Percentiles rank a stretch among this genome's conserved stretches.
These are phyloP conservation scores for Zizania palustris DNA, from an alignment of 202 grass and related monocot genomes.

Conservation along the genomic window DNA sequence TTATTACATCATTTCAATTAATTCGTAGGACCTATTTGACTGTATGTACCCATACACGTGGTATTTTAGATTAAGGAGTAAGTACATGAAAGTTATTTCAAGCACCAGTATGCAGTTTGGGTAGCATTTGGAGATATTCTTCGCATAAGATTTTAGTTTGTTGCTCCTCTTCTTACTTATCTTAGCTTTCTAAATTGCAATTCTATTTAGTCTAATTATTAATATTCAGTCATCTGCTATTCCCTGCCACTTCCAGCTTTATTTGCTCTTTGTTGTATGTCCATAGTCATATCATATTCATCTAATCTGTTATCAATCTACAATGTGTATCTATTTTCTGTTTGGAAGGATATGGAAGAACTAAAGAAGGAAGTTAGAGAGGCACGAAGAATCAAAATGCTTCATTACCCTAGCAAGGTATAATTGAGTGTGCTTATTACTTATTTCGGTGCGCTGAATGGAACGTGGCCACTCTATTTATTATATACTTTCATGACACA, in stretches of 20 bases:
- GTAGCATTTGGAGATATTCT: slow-evolving; percentile 7
- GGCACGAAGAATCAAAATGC: slow-evolving; percentile 98
- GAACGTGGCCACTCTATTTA: background rate
- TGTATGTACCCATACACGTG: background rate
- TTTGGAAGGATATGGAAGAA: slow-evolving; percentile 73
- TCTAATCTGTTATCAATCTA: slow-evolving; percentile 32
- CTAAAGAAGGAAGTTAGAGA: slow-evolving; percentile 86
- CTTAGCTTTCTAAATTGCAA: slow-evolving; percentile 21
- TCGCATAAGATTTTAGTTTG: slow-evolving; percentile 7
- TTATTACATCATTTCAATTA: background rate
- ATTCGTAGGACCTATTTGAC: slow-evolving; percentile 28
- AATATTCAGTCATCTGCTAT: slow-evolving; percentile 12
- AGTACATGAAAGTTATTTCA: slow-evolving; percentile 1
- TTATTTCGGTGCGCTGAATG: slow-evolving; percentile 22
- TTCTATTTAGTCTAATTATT: slow-evolving; percentile 22
- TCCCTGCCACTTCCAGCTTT: background rate
- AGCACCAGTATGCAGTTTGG: slow-evolving; percentile 2
- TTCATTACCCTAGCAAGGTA: slow-evolving; percentile 97
- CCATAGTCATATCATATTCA: slow-evolving; percentile 5
- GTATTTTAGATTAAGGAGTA: slow-evolving; percentile 1
- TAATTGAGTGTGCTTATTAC: slow-evolving; percentile 14
- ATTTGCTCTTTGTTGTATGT: slow-evolving; percentile 23
- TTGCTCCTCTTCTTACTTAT: slow-evolving; percentile 16
- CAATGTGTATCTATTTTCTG: slow-evolving; percentile 16
- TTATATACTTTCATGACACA: slow-evolving; percentile 7